phyloP scores from a whole-genome alignment of 176 grass and related monocot genomes.

The Oryza meridionalis region DNA sequence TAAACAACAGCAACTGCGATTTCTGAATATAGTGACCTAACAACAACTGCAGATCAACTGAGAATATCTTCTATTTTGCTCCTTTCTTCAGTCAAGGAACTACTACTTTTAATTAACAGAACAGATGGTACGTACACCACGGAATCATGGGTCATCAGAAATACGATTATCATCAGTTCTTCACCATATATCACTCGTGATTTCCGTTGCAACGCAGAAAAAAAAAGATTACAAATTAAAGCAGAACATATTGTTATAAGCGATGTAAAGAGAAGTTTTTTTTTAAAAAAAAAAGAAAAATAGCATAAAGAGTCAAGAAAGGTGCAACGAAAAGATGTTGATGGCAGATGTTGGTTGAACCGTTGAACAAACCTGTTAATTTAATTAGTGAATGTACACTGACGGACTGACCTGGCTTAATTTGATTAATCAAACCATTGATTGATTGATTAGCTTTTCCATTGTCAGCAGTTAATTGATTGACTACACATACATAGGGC shows the following conservation, averaged over 20 bases:
- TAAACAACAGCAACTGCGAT: background rate
- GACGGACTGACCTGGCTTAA: background rate
- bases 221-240: background rate
- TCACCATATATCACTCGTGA: background rate
- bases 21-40: background rate
- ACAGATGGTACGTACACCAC: background rate
- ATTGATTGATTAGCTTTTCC: conserved; percentile 42
- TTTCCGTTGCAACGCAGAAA: background rate
- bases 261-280: background rate
- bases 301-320: background rate
- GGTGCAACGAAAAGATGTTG: conserved; percentile 25
- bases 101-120: no score
- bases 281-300: background rate
- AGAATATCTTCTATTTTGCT: background rate
- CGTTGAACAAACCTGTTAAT: conserved; percentile 43
- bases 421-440: background rate
- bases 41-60: background rate
- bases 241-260: background rate
- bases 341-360: conserved; percentile 30
- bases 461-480: background rate
- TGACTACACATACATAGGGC: background rate
- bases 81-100: no score
- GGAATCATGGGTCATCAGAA: background rate
- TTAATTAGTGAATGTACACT: background rate
- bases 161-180: background rate